A percentile compares a stretch with the other conserved stretches of the same genome.
These are phyloP conservation scores for Ceratocystis destructans DNA, from an alignment of 2,329 filamentous ascomycete genomes.

Conservation along the genomic window DNA sequence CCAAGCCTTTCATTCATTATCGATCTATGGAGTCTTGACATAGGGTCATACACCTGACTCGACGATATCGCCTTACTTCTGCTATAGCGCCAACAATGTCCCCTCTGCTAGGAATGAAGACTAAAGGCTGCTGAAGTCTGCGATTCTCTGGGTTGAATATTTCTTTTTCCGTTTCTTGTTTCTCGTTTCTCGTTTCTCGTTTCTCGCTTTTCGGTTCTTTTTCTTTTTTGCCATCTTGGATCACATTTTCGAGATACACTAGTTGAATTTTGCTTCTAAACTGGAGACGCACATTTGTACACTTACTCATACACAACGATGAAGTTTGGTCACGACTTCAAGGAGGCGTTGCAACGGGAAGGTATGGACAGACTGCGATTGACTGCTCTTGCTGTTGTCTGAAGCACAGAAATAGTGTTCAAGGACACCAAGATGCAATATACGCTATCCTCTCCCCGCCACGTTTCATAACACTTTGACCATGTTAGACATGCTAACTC, in stretches of 20 bases:
- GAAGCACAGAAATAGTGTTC: no score
- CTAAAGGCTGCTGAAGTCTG: background rate
- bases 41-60: background rate
- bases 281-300: background rate
- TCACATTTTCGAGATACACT: background rate
- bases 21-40: background rate
- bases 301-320: conserved; percentile 34
- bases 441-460: no score
- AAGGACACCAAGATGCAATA: no score
- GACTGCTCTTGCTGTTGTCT: no score
- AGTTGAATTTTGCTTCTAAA: background rate
- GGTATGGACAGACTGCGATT: conserved; percentile 24
- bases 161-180: background rate
- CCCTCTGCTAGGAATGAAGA: background rate
- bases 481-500: background rate
- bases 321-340: conserved; percentile 78
- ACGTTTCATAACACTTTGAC: background rate
- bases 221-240: no score
- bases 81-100: background rate
- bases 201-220: no score
- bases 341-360: conserved; percentile 52
- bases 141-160: background rate
- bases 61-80: background rate
- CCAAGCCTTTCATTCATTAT: background rate
- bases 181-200: background rate